Conservation (phyloP, 257 asterid species). For the Misopates orontium region DNA sequence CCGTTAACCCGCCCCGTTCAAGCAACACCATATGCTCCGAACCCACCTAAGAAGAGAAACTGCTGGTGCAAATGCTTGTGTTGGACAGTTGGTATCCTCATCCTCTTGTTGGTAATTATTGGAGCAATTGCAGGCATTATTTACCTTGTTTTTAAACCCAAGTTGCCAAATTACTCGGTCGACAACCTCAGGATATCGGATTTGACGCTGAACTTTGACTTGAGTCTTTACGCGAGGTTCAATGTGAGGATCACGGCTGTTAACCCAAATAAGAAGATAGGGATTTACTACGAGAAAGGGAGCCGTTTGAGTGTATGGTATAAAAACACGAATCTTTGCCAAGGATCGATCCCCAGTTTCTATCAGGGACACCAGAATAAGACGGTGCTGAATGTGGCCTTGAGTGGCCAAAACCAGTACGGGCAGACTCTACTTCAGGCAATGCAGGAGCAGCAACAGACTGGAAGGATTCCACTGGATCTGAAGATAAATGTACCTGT, state of each 20-base stretch:
- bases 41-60: constrained; percentile 35
- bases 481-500: constrained; percentile 77
- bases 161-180: constrained; percentile 77
- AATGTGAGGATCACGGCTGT: constrained; percentile 67
- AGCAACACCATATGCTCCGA: constrained; percentile 25
- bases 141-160: constrained; percentile 71
- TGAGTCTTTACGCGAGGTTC: constrained; percentile 72
- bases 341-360: constrained; percentile 70
- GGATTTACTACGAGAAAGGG: constrained; percentile 85
- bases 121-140: constrained; percentile 66
- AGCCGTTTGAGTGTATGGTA: constrained; percentile 85
- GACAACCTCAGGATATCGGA: constrained; percentile 78
- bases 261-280: constrained; percentile 82
- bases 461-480: constrained; percentile 77
- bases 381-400: constrained; percentile 56
- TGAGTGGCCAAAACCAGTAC: constrained; percentile 65
- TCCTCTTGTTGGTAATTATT: constrained; percentile 53
- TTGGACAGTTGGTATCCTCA: constrained; percentile 65
- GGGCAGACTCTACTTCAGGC: constrained; percentile 76
- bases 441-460: constrained; percentile 78
- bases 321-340: constrained; percentile 64
- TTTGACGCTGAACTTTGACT: constrained; percentile 65
- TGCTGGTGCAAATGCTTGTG: constrained; percentile 76
- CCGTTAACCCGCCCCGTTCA: constrained; percentile 34
- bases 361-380: constrained; percentile 82